These are phyloP conservation scores for Venturia oleaginea DNA, from an alignment of 2,329 filamentous ascomycete species.

Conservation along the genomic window DNA sequence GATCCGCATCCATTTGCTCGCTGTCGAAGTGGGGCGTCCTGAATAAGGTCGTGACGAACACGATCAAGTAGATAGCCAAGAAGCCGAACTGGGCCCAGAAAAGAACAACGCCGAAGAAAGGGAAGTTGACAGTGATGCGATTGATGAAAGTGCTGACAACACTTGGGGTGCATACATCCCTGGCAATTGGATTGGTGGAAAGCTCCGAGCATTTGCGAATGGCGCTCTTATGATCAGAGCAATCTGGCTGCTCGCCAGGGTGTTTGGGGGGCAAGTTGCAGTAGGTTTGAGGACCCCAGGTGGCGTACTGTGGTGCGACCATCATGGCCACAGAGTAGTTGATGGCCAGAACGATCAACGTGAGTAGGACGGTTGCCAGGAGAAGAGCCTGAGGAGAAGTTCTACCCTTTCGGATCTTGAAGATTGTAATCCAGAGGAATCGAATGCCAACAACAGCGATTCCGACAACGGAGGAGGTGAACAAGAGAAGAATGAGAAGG, in stretches of 20 bases:
- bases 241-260: slow-evolving; percentile 63
- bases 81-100: slow-evolving; percentile 98
- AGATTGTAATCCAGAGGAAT: slow-evolving; percentile 91
- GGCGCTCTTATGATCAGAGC: slow-evolving; percentile 58
- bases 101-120: slow-evolving; percentile 83
- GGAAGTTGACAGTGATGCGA: slow-evolving; percentile 85
- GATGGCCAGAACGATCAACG: slow-evolving; percentile 78
- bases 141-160: slow-evolving; percentile 91
- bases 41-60: slow-evolving; percentile 72
- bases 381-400: slow-evolving; percentile 88
- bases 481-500: slow-evolving; percentile 75
- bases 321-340: slow-evolving; percentile 92
- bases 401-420: slow-evolving; percentile 79
- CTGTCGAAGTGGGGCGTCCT: slow-evolving; percentile 69
- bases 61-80: slow-evolving; percentile 67
- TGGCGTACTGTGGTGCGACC: slow-evolving; percentile 91
- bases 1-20: slow-evolving; percentile 73
- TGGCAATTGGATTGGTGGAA: slow-evolving; percentile 59
- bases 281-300: slow-evolving; percentile 89
- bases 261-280: slow-evolving; percentile 63
- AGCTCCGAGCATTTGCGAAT: slow-evolving; percentile 77
- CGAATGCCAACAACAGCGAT: slow-evolving; percentile 83
- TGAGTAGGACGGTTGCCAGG: slow-evolving; percentile 82
- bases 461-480: slow-evolving; percentile 78
- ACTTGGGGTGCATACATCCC: slow-evolving; percentile 78